Conservation (phyloP, 352 stramenopile genomes). For the Phytopythium helicoides region DNA sequence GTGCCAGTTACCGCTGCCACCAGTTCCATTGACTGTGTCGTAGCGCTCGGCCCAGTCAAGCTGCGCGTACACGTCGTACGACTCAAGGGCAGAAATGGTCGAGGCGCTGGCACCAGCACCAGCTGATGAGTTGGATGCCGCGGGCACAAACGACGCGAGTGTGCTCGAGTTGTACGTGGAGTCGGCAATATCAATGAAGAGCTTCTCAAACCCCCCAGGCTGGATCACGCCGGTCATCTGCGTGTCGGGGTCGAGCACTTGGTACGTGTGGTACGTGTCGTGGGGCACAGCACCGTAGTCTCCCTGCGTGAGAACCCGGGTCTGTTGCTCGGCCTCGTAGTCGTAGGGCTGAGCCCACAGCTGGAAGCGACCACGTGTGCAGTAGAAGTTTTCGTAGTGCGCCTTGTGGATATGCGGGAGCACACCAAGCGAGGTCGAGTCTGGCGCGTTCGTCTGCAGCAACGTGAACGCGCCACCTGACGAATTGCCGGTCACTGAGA, state of each 20-base stretch:
- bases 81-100: slow-evolving; percentile 37
- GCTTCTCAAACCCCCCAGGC: slow-evolving; percentile 45
- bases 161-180: slow-evolving; percentile 41
- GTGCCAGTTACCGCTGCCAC: slow-evolving; percentile 47
- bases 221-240: slow-evolving; percentile 59
- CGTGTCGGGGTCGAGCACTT: slow-evolving; percentile 52
- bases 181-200: slow-evolving; percentile 47
- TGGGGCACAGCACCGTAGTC: slow-evolving; percentile 56
- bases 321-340: slow-evolving; percentile 28
- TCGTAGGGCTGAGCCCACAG: slow-evolving; percentile 40
- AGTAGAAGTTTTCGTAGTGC: slow-evolving; percentile 65
- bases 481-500: slow-evolving; percentile 50
- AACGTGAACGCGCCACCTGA: slow-evolving; percentile 38
- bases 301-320: slow-evolving; percentile 44
- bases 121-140: slow-evolving; percentile 22
- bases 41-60: slow-evolving; percentile 34
- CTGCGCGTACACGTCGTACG: slow-evolving; percentile 49
- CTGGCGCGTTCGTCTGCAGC: slow-evolving; percentile 44
- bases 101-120: slow-evolving; percentile 25
- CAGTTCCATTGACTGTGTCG: slow-evolving; percentile 39
- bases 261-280: slow-evolving; percentile 59
- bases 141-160: slow-evolving; percentile 39
- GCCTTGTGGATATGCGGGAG: slow-evolving; percentile 55
- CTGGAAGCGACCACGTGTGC: slow-evolving; percentile 45
- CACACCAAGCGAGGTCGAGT: slow-evolving; percentile 43